phyloP scores from a whole-genome alignment of 208 protist genomes.

The Leishmania major region DNA sequence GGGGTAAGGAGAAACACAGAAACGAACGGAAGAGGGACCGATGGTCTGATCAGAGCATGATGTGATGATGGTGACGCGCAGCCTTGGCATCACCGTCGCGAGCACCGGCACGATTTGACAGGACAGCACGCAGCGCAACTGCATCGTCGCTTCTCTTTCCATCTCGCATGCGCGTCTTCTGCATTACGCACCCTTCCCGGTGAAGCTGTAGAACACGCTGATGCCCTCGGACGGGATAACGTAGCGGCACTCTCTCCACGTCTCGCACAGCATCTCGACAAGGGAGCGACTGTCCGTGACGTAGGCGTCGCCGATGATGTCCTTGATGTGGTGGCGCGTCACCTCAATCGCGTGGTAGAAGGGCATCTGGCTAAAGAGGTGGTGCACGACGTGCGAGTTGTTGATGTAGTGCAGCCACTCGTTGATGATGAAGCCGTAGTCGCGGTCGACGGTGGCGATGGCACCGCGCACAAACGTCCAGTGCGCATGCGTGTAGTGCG shows the following conservation, averaged over 20 bases:
- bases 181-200: conserved; percentile 22
- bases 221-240: conserved; percentile 80
- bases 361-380: conserved; percentile 94
- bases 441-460: conserved; percentile 91
- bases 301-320: conserved; percentile 76
- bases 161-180: neutral
- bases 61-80: neutral
- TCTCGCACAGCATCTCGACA: conserved; percentile 45
- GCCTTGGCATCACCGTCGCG: neutral
- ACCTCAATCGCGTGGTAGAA: conserved; percentile 93
- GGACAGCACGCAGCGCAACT: neutral
- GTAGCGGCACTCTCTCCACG: conserved; percentile 73
- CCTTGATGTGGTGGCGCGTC: conserved; percentile 75
- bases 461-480: conserved; percentile 95
- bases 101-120: neutral
- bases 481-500: conserved; percentile 89
- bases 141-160: neutral
- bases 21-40: neutral
- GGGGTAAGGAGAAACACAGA: neutral
- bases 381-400: conserved; percentile 94
- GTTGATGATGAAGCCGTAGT: conserved; percentile 85
- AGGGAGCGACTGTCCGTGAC: conserved; percentile 64
- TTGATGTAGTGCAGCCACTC: conserved; percentile 93
- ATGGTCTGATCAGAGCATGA: neutral
- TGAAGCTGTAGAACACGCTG: conserved; percentile 63